Percentiles rank a stretch among this genome's conserved stretches.
Conservation (phyloP, 139 green algal species). For the Picochlorum sp. region DNA sequence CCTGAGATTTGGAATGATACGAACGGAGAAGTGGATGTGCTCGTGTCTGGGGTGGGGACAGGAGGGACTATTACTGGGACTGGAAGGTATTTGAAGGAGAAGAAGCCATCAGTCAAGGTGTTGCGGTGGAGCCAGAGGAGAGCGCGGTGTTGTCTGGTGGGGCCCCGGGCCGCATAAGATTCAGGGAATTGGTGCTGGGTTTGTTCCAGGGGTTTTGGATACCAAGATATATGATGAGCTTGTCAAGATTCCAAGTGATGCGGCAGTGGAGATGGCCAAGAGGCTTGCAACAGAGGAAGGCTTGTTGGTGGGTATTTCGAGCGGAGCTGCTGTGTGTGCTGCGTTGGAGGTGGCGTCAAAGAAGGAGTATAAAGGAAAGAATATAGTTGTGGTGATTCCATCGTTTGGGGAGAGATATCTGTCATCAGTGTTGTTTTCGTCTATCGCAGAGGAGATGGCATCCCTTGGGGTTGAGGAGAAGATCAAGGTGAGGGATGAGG, state of each 20-base stretch:
- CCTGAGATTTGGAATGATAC: constrained; percentile 91
- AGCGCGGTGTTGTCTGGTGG: constrained; percentile 54
- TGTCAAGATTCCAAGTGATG: constrained; percentile 62
- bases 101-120: constrained; percentile 57
- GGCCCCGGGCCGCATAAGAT: constrained; percentile 85
- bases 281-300: constrained; percentile 61
- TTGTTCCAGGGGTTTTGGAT: constrained; percentile 91
- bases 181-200: constrained; percentile 80
- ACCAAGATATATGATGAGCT: constrained; percentile 78
- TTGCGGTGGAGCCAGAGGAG: constrained; percentile 78
- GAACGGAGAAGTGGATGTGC: constrained; percentile 74
- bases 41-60: constrained; percentile 82
- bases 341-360: constrained; percentile 44
- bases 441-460: constrained; percentile 43
- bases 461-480: constrained; percentile 62
- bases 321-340: constrained; percentile 40
- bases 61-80: constrained; percentile 83
- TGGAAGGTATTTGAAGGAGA: constrained; percentile 64
- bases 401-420: constrained; percentile 55
- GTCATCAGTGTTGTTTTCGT: constrained; percentile 50
- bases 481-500: constrained; percentile 49
- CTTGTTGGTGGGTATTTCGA: constrained; percentile 57
- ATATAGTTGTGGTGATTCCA: constrained; percentile 31
- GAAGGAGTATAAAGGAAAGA: constrained; percentile 38
- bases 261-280: constrained; percentile 51